Base-by-base conservation (phyloP, 106 monocot genomes). In the Acorus gramineus region DNA sequence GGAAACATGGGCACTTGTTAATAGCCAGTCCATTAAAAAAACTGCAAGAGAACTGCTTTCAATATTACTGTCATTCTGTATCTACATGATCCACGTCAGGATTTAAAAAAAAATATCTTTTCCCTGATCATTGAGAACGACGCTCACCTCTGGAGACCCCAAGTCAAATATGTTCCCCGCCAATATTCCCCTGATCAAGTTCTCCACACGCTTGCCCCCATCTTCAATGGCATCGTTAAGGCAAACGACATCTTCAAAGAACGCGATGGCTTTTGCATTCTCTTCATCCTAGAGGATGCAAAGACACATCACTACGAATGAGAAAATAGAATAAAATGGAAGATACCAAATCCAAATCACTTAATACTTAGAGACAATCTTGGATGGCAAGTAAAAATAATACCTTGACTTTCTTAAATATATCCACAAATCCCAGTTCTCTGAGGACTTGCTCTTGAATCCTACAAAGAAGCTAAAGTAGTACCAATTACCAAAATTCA, bases 331-430 rank as follows among this genome's bases (percentile, higher is more conserved):
- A 60, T 11, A 46, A 1, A 50, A 44, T 4, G 28, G 47, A 66
- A 52, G 46, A 60, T 49, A 7, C 45, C 51, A 44, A 50, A 10
- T n/a, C 14, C 6, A 66, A 11, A 46, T 45, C 14, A 52, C 3
- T 12, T 44, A 6, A 63, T 8, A 28, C 46, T 4, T 10, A 8
- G 6, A 63, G 49, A 43, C 4, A 56, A 3, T 7, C 7, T 12
- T 48, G 7, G n/a, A 5, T 8, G 4, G n/a, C 13, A 42, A 46
- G 7, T n/a, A n/a, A 47, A 49, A 46, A 4, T 8, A 55, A 63
- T 84, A 95, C 95, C 86, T 95, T 95, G 47, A 95, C 90, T 62
- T 89, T 95, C 79, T 87, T 95, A 76, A 95, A 95, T 67, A 95
- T 95, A 82, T 95, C 94, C 56, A 12, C 78, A 59, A 95, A 95